These are phyloP conservation scores for Cladophialophora bantiana DNA, from an alignment of 2,329 filamentous ascomycete species.

Conservation along the genomic window DNA sequence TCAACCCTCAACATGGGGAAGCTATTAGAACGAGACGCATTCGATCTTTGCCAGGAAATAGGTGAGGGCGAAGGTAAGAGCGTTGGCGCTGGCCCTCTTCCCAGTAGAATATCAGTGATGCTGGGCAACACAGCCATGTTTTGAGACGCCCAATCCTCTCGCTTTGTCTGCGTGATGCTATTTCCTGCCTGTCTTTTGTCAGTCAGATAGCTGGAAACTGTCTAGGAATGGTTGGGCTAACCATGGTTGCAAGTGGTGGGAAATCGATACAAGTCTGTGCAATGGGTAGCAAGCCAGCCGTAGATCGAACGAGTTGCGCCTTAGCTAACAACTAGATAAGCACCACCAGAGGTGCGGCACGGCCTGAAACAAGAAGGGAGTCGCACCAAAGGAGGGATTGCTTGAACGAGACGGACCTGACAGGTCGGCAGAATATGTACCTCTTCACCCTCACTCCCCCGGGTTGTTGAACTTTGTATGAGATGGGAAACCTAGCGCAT, in stretches of 20 bases:
- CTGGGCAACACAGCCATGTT: constrained; percentile 10
- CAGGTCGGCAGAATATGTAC: constrained; percentile 8
- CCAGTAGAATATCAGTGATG: constrained; percentile 23
- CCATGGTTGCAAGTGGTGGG: not conserved
- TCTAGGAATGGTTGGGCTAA: not conserved
- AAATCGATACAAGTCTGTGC: not conserved
- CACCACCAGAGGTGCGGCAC: not conserved
- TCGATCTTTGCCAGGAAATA: not conserved
- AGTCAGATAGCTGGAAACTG: not conserved
- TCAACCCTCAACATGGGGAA: constrained; percentile 8
- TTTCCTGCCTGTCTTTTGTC: not conserved
- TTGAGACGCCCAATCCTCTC: not conserved
- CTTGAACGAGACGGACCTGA: not conserved
- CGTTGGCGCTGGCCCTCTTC: not conserved
- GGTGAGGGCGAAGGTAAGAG: not conserved
- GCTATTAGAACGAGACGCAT: constrained; percentile 14
- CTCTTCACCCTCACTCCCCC: not conserved
- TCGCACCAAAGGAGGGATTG: not conserved
- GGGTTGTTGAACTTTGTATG: not conserved
- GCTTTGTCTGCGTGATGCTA: not conserved
- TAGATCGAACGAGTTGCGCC: not conserved
- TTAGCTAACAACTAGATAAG: not conserved
- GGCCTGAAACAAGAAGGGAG: not conserved
- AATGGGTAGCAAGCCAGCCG: not conserved
- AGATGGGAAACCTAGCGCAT: not conserved